Conservation (phyloP, 2,329 filamentous ascomycete species). For the Raffaelea albimanens region DNA sequence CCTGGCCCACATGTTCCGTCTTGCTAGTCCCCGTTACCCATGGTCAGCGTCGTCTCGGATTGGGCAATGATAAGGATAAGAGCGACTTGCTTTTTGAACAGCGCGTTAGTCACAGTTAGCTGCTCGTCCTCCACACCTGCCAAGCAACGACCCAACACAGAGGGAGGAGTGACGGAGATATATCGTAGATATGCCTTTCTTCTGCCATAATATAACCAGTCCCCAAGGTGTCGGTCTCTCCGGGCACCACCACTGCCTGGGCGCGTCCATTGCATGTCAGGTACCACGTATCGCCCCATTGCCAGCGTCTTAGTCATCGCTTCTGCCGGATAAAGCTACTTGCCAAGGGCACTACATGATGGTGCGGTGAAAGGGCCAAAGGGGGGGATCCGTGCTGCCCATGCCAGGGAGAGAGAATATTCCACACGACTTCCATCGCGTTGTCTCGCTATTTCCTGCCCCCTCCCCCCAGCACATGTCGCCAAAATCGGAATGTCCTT, state of each 20-base stretch:
- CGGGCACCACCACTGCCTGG: not conserved
- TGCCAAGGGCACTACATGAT: not conserved
- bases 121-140: not conserved
- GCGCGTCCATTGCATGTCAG: not conserved
- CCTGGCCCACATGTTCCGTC: too few species aligned
- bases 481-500: not conserved
- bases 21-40: too few species aligned
- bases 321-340: not conserved
- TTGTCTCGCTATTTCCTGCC: not conserved
- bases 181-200: not conserved
- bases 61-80: too few species aligned
- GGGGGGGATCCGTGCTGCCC: too few species aligned
- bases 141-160: not conserved
- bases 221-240: not conserved
- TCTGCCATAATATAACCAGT: not conserved
- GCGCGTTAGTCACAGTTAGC: too few species aligned
- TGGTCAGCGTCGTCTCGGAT: too few species aligned
- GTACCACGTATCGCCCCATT: not conserved
- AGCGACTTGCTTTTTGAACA: too few species aligned
- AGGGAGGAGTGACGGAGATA: not conserved
- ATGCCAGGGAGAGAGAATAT: not conserved
- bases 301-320: not conserved
- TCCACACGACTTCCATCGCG: not conserved
- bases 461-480: not conserved
- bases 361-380: not conserved